Base-by-base conservation (phyloP, 2,329 filamentous ascomycete species). In the Ceratocystis eucalypticola region DNA sequence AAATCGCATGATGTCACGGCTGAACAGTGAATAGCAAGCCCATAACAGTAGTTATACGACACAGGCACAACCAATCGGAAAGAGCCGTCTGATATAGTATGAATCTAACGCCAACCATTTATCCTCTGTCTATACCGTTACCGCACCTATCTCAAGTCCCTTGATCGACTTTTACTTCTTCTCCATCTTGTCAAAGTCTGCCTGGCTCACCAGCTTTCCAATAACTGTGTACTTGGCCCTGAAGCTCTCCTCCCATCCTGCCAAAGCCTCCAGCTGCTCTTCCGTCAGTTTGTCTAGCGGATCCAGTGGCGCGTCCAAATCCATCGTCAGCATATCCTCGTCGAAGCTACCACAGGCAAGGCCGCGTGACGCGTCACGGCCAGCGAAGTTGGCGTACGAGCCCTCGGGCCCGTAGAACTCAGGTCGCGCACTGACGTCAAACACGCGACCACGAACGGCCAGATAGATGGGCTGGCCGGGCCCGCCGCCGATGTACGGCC, bases 381-480 rank as follows among this genome's bases (percentile, higher is more conserved):
- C 94, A 0, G 94, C 94, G 74, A 99, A 99, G 78, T 97, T 97
- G 75, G 87, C 87, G 76, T 99, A 99, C 1, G 93, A 91, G 0
- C 93, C 93, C 12, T 91, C 92, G 22, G 94, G 94, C 3, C 94
- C 94, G 77, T 99, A 99, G 76, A 97, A 97, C 79, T 95, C 92
- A 73, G 88, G 84, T 28, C 94, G 93, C 15, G 85, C 79, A 0
- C 87, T 85, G 28, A 97, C 93, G 74, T 99, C 94, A 74, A 96
- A 97, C 69, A 97, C 87, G 63, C 85, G 86, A 64, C 94, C 92
- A 53, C 91, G 88, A 20, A 97, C 91, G n/a, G 91, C 89, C 62
- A 99, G 83, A 77, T 90, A 96, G 66, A 97, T 89, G 62, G 90
- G 90, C 70, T 78, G 79, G 72, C 81, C 82, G 72, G 88, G 82